Base-by-base conservation (phyloP, 139 green algal species). In the Coelastrella sp. region DNA sequence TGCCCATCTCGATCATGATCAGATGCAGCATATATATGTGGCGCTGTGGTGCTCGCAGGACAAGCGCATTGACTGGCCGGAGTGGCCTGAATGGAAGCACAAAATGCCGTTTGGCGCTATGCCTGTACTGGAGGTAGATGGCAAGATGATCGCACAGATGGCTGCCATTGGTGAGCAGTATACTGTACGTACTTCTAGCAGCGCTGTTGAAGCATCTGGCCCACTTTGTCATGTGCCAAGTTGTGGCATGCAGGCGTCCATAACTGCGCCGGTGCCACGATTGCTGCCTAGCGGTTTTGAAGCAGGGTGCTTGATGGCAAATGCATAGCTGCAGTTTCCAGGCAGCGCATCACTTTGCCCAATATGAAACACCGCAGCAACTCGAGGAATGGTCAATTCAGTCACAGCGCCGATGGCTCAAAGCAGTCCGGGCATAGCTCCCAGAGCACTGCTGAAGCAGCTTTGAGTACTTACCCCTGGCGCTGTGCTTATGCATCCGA, bases 141-240 rank as follows among this genome's bases (percentile, higher is more conserved):
- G 79, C 2, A 61, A 61, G 19, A 84, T 84, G 56, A 61, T 84
- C 20, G 79, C 79, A 84, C 57, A 84, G 58, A 84, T 68, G 56
- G 79, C 79, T 19, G 79, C 79, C 79, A 84, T 84, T 56, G 79
- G 79, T 84, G 56, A 84, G 79, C 47, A 65, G 13, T 47, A n/a
- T n/a, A n/a, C n/a, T n/a, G n/a, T n/a, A n/a, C n/a, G n/a, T n/a
- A 47, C 32, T 71, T 0, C 32, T 47, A 47, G 32, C 32, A 47
- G 32, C 32, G 3, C 64, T 71, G 64, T 71, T 71, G 64, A 47
- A 47, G 32, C 32, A 47, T 47, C 32, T 47, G 32, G 32, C 32
- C 32, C 32, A 47, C 32, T 47, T 47, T 47, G 32, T 47, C 32
- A 47, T 47, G 0, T 47, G 32, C 32, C 32, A 47, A 47, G 32